A percentile compares a stretch with the other conserved stretches of the same genome.
These are phyloP conservation scores for Neurospora sp. DNA, from an alignment of 495 filamentous ascomycete genomes.

Conservation along the genomic window DNA sequence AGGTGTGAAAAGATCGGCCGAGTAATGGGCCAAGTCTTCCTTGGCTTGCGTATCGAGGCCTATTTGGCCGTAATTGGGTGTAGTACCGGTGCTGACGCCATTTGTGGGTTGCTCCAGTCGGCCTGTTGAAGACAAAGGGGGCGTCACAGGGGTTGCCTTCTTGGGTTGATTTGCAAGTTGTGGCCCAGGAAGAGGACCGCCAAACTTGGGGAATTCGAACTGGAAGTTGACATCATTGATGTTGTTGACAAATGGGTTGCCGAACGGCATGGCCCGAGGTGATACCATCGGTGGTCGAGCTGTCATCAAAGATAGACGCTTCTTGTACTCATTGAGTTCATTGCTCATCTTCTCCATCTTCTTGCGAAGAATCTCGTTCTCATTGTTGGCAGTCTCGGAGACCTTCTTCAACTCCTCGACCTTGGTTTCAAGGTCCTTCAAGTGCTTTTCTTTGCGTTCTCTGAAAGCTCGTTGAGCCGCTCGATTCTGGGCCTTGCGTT, in stretches of 20 bases:
- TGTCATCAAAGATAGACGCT: conserved; percentile 58
- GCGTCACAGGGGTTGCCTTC: conserved; percentile 16
- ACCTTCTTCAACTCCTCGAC: conserved; percentile 85
- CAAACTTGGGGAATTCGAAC: conserved; percentile 90
- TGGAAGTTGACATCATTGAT: conserved; percentile 67
- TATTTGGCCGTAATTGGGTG: conserved; percentile 14
- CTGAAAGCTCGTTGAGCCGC: conserved; percentile 95
- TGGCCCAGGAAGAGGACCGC: conserved; percentile 52
- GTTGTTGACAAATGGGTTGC: conserved; percentile 47
- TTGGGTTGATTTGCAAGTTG: conserved; percentile 37
- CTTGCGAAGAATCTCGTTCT: conserved; percentile 74
- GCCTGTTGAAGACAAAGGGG: conserved; percentile 15
- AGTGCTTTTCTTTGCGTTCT: conserved; percentile 94
- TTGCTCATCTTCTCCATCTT: conserved; percentile 80
- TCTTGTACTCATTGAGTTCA: conserved; percentile 83
- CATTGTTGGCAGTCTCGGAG: conserved; percentile 71
- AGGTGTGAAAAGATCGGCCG: conserved; percentile 22
- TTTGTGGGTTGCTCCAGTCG: conserved; percentile 23
- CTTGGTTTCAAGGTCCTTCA: conserved; percentile 92
- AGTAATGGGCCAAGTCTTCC: conserved; percentile 25
- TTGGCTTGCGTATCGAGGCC: conserved; percentile 21
- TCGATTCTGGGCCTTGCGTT: conserved; percentile 97
- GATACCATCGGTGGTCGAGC: conserved; percentile 13
- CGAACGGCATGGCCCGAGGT: conserved; percentile 23
- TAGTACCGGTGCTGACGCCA: conserved; percentile 16